Base-by-base conservation (phyloP, 2,329 filamentous ascomycete species). In the Xenosphaeropsis pyriputrescens region DNA sequence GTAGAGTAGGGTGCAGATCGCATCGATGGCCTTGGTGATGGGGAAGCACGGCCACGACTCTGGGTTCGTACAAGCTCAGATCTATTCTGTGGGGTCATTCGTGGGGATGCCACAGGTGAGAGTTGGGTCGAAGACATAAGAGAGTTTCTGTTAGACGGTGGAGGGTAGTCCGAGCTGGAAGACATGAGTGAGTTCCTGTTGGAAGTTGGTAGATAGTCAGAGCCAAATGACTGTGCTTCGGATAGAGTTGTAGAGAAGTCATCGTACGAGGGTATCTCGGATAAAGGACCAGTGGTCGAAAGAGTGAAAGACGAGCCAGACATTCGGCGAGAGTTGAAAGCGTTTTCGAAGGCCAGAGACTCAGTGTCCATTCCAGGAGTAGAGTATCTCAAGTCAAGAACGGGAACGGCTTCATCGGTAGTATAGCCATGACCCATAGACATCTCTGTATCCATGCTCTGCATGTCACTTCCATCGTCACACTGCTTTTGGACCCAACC, bases 221-320 rank as follows among this genome's bases (percentile, higher is more conserved):
- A 75, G 45, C 60, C 64, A 56, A 79, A 79, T 11, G 77, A 79
- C 22, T 75, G 70, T 29, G 75, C 73, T 45, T 84, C 78, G 6
- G 78, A 79, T 40, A 78, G 57, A 16, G 72, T 65, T 17, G 77
- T 63, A 13, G 79, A 76, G 50, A 80, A 73, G 45, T 85, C 79
- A 40, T 85, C 79, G 52, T 79, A 83, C 4, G 75, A 75, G 36
- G 75, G 68, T 55, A 82, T 72, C 48, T 84, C 79, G 5, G 76
- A 79, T 32, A 80, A 61, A 16, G 66, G 67, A 16, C 76, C 70
- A 32, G 70, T 70, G 1, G 72, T 82, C 13, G 79, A 84, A 59
- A 84, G 70, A 30, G 78, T 80, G 50, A 82, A 81, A 1, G 79
- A 83, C 2, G 79, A 83, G 35, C 78, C 78, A 15, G 79, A 83